A percentile compares a stretch with the other conserved stretches of the same genome.
phyloP scores from a whole-genome alignment of 2,329 filamentous ascomycete genomes.

The Penicillium capsulatum region DNA sequence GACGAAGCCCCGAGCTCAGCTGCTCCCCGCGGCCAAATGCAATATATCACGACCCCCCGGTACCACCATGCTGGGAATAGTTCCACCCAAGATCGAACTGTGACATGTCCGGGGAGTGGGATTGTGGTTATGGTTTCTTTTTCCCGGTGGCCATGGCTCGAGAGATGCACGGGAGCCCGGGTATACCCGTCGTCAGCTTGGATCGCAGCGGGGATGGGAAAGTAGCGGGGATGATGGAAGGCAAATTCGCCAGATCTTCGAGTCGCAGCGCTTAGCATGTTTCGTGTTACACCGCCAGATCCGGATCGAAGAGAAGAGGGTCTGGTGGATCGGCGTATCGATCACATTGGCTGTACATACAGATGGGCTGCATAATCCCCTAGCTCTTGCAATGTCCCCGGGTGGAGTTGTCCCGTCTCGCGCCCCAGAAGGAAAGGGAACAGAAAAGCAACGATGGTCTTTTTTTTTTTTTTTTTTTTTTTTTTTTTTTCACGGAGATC shows the following conservation, averaged over 20 bases:
- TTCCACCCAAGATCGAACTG: constrained; percentile 5
- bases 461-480: too few relatives aligned
- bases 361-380: not conserved
- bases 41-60: constrained; percentile 13
- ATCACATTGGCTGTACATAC: constrained; percentile 24
- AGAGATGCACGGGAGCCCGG: constrained; percentile 2
- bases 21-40: constrained; percentile 15
- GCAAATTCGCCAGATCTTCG: constrained; percentile 4
- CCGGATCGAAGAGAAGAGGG: constrained; percentile 14
- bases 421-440: not conserved
- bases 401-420: too few relatives aligned
- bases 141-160: not conserved
- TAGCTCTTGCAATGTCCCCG: constrained; percentile 7
- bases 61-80: constrained; percentile 16
- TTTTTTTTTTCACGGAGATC: too few relatives aligned
- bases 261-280: constrained; percentile 13
- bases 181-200: constrained; percentile 7
- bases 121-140: too few relatives aligned
- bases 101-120: too few relatives aligned
- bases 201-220: constrained; percentile 3
- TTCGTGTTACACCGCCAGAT: constrained; percentile 26
- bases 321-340: constrained; percentile 13
- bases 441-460: constrained; percentile 1
- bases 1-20: constrained; percentile 18
- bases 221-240: constrained; percentile 6